phyloP scores from a whole-genome alignment of 2,329 filamentous ascomycete genomes.

The Cladobotryum mycophilum region DNA sequence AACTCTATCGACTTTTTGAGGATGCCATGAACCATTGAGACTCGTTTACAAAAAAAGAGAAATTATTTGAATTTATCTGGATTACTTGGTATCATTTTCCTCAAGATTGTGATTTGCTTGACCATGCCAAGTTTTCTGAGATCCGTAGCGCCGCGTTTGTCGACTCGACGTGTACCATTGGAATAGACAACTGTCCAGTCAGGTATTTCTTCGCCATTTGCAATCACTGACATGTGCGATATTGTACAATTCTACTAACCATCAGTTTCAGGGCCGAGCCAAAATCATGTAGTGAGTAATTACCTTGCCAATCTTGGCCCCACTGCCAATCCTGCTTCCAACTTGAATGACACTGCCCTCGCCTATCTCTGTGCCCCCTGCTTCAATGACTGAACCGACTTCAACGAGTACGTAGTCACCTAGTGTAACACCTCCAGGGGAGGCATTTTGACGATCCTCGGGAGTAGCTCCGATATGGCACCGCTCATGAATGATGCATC shows the following conservation, averaged over 20 bases:
- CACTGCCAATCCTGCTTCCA: constrained; percentile 52
- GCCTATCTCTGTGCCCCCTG: constrained; percentile 55
- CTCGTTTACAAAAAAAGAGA: neutral
- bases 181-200: constrained; percentile 68
- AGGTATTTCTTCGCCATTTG: constrained; percentile 50
- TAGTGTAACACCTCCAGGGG: constrained; percentile 46
- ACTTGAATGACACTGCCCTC: constrained; percentile 56
- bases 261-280: neutral
- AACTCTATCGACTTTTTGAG: constrained; percentile 65
- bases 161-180: constrained; percentile 50
- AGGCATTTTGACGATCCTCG: constrained; percentile 17
- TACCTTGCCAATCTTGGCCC: constrained; percentile 58
- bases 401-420: constrained; percentile 58
- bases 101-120: constrained; percentile 62
- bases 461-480: constrained; percentile 46
- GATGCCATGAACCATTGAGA: constrained; percentile 38
- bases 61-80: constrained; percentile 42
- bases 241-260: constrained; percentile 58
- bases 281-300: neutral
- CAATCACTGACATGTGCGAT: constrained; percentile 55
- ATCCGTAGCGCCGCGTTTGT: constrained; percentile 56
- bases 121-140: constrained; percentile 57
- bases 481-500: constrained; percentile 75
- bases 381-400: constrained; percentile 53
- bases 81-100: constrained; percentile 61